Base-by-base conservation (phyloP, 1,284 basidiomycete species). In the Puccinia brachypodii region DNA sequence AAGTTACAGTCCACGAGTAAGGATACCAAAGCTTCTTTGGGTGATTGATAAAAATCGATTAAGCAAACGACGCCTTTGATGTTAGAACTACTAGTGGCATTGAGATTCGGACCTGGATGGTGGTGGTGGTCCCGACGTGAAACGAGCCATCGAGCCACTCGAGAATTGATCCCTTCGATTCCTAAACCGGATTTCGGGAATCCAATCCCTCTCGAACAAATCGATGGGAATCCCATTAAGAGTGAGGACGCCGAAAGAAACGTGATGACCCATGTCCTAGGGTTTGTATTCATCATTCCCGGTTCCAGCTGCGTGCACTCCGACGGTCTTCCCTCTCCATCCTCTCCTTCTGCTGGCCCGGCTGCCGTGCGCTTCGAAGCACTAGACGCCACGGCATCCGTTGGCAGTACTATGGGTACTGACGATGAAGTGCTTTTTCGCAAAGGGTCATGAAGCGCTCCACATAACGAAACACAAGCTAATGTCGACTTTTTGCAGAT, bases 1-100 rank as follows among this genome's bases (percentile, higher is more conserved):
- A 80, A 80, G 68, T 80, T 80, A 56, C 77, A 80, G 58, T 80
- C 77, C 31, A 80, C 56, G 14, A 80, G 68, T 58, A 80, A 62
- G 28, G 68, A 80, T 42, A 80, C 68, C 47, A 80, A 58, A 42
- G 77, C 44, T 44, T 73, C 77, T 28, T 80, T 80, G 2, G 77
- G 77, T 19, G 47, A 60, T 42, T 80, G 77, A 72, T 80, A 80
- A 40, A 72, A 80, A 62, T 80, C 77, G 50, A 80, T 80, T 7
- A 80, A 42, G 40, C 77, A 80, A 71, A 80, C 77, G 25, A 80
- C 77, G 22, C 77, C 77, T 47, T 66, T 50, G 62, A 78, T 42
- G 50, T 58, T 56, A 50, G 22, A 38, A 47, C 38, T 42, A 62
- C 53, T 76, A 11, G 58, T 33, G 38, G 33, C 38, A 74, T 58